Evolutionary conservation across 306 rosid species (phyloP).

Genomic region (Pyrus pyrifolia): DNA sequence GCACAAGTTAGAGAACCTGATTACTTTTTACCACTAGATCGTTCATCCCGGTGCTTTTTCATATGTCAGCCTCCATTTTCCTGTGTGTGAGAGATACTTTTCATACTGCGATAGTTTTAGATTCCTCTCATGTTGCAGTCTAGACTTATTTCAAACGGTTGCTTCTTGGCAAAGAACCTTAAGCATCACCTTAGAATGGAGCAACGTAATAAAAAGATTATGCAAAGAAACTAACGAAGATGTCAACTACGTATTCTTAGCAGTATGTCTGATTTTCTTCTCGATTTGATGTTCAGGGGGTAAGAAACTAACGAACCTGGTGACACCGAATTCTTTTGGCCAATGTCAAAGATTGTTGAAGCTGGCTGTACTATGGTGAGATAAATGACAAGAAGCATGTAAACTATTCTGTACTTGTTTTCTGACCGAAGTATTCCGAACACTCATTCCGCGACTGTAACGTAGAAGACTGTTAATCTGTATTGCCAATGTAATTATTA

Average conservation of each 20-base stretch:
- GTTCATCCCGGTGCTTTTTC: background rate
- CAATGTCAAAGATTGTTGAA: constrained; percentile 11
- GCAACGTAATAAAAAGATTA: background rate
- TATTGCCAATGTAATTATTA: background rate
- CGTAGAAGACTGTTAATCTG: background rate
- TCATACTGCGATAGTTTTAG: too few species aligned
- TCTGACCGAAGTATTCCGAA: constrained; percentile 14
- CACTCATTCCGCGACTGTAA: background rate
- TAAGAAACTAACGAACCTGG: constrained; percentile 42
- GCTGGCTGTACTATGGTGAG: constrained; percentile 14
- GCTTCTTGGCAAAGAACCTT: background rate
- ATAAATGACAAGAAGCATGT: constrained; percentile 16
- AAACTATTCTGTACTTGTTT: constrained; percentile 5
- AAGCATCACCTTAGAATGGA: too few species aligned
- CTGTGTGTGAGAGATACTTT: background rate
- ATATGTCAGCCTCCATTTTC: background rate
- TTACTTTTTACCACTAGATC: background rate
- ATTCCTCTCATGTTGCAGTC: too few species aligned
- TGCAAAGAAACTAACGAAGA: background rate
- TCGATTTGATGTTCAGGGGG: constrained; percentile 48
- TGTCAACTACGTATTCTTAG: constrained; percentile 2
- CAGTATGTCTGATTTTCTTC: constrained; percentile 24
- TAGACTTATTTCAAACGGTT: background rate
- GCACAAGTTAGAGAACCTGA: background rate
- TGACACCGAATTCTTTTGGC: constrained; percentile 8